A percentile compares a stretch with the other conserved stretches of the same genome.
Conservation (phyloP, 768 basidiomycete species). For the Cyclocybe aegerita region DNA sequence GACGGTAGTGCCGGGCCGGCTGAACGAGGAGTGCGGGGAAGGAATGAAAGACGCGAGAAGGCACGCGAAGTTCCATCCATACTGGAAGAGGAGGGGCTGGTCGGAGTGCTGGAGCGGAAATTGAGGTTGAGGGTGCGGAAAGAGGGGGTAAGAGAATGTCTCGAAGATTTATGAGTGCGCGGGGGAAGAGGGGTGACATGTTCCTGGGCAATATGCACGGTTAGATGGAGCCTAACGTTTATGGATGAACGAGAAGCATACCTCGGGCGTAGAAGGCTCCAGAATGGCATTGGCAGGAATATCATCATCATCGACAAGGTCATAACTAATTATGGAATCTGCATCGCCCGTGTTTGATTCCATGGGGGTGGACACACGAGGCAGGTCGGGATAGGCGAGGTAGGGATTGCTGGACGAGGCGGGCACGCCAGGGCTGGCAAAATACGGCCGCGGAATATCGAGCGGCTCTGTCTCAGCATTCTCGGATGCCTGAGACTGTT, state of each 20-base stretch:
- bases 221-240: conserved; percentile 1
- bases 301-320: conserved; percentile 51
- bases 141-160: conserved; percentile 33
- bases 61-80: conserved; percentile 31
- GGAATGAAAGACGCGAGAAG: conserved; percentile 45
- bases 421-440: conserved; percentile 2
- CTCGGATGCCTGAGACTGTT: conserved; percentile 28
- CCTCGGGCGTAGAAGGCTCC: conserved; percentile 12
- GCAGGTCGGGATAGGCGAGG: conserved; percentile 42
- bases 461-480: conserved; percentile 1
- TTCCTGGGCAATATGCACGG: conserved; percentile 23
- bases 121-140: conserved; percentile 45
- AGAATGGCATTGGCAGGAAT: conserved; percentile 30
- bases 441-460: conserved; percentile 4
- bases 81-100: conserved; percentile 30
- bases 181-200: conserved; percentile 32
- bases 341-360: conserved; percentile 22
- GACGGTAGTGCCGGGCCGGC: conserved; percentile 18
- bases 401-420: conserved; percentile 34
- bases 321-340: conserved; percentile 42
- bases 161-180: conserved; percentile 33
- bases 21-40: conserved; percentile 38
- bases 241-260: conserved; percentile 10
- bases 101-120: conserved; percentile 43
- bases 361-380: conserved; percentile 12